Evolutionary conservation across 192 early-diverging fungal species (phyloP).

Genomic region (Dissophora ornata): DNA sequence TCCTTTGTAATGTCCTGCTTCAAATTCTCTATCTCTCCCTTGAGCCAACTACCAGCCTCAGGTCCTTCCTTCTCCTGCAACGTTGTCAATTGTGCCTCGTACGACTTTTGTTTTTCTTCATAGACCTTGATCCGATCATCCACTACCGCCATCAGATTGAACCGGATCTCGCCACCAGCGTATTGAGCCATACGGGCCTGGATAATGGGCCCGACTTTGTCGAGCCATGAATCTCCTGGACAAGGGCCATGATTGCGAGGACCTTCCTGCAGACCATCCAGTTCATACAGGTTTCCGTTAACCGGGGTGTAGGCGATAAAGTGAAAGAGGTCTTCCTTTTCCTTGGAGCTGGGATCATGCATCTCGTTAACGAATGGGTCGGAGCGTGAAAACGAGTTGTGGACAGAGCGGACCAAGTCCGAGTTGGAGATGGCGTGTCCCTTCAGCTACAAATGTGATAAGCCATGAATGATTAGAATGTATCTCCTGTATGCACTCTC

Average conservation of each 20-base stretch:
- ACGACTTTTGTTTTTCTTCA: conserved; percentile 57
- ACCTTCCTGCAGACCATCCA: conserved; percentile 77
- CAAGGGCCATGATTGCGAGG: conserved; percentile 78
- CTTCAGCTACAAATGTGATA: conserved; percentile 60
- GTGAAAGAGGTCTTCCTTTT: conserved; percentile 82
- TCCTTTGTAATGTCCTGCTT: conserved; percentile 68
- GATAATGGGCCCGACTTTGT: conserved; percentile 72
- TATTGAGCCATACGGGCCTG: conserved; percentile 74
- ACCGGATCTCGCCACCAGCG: conserved; percentile 72
- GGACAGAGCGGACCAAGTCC: conserved; percentile 77
- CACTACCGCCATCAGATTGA: conserved; percentile 84
- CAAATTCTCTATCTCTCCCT: conserved; percentile 61
- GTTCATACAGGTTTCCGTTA: conserved; percentile 78
- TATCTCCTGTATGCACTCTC: too few relatives aligned
- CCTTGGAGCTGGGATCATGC: conserved; percentile 59
- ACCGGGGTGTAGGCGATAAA: conserved; percentile 84
- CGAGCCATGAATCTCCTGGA: conserved; percentile 71
- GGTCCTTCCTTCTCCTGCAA: conserved; percentile 50
- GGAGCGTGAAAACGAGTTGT: conserved; percentile 84
- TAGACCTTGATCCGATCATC: conserved; percentile 70
- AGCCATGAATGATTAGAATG: too few relatives aligned
- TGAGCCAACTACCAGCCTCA: conserved; percentile 57
- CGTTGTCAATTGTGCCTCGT: conserved; percentile 64
- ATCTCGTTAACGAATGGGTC: conserved; percentile 82
- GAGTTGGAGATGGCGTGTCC: conserved; percentile 84